Conservation (phyloP, 116 monocot genomes). For the Cymodocea nodosa region DNA sequence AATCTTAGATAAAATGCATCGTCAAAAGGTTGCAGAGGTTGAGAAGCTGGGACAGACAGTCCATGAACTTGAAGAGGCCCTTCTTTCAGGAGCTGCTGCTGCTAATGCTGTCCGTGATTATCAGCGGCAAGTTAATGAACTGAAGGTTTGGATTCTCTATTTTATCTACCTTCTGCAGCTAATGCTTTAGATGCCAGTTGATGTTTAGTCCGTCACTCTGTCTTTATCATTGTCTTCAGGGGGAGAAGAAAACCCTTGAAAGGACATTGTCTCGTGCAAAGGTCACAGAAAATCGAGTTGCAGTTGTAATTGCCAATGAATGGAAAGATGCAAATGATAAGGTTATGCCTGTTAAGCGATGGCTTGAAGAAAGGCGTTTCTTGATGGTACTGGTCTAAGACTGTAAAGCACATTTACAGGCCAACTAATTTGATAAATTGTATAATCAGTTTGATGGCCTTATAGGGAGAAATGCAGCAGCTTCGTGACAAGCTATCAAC, state of each 20-base stretch:
- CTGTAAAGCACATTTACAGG: not conserved
- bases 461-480: slow-evolving; percentile 84
- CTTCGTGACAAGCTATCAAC: slow-evolving; percentile 67
- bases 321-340: slow-evolving; percentile 87
- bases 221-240: slow-evolving; percentile 19
- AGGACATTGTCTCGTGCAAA: slow-evolving; percentile 75
- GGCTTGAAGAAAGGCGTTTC: slow-evolving; percentile 71
- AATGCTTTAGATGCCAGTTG: too few relatives aligned
- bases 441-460: slow-evolving; percentile 2
- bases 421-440: not conserved
- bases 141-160: slow-evolving; percentile 32
- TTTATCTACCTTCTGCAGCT: not conserved
- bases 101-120: slow-evolving; percentile 85
- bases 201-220: not conserved
- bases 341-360: slow-evolving; percentile 79
- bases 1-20: slow-evolving; percentile 78
- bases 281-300: slow-evolving; percentile 77
- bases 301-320: slow-evolving; percentile 63
- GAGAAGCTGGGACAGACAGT: slow-evolving; percentile 62
- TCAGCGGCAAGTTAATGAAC: slow-evolving; percentile 57
- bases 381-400: slow-evolving; percentile 14
- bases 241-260: slow-evolving; percentile 71
- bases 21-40: slow-evolving; percentile 81
- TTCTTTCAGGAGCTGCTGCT: slow-evolving; percentile 74
- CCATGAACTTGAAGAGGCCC: slow-evolving; percentile 65